phyloP scores from a whole-genome alignment of 2,329 filamentous ascomycete genomes.

The Gremmenia infestans region DNA sequence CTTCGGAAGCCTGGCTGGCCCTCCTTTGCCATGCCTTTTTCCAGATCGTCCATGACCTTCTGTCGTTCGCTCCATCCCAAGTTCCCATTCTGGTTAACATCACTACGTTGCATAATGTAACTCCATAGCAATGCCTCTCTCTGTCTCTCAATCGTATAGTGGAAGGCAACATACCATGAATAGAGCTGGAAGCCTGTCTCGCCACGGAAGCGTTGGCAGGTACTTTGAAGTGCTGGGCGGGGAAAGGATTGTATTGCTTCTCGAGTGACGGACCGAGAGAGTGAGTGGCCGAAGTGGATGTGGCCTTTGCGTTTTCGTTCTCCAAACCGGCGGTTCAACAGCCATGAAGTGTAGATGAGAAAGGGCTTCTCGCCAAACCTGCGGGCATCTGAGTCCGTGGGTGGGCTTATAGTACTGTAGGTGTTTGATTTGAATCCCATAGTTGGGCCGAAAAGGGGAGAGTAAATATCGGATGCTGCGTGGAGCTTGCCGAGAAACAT shows the following conservation, averaged over 20 bases:
- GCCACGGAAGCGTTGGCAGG: constrained; percentile 39
- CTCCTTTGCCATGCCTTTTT: constrained; percentile 34
- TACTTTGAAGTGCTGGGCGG: constrained; percentile 35
- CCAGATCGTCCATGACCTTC: constrained; percentile 33
- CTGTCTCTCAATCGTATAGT: constrained; percentile 41
- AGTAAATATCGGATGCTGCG: constrained; percentile 39
- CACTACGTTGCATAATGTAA: constrained; percentile 37
- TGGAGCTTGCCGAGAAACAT: constrained; percentile 40
- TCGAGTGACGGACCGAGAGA: constrained; percentile 35
- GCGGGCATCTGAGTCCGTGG: constrained; percentile 24
- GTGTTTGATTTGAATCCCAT: constrained; percentile 40
- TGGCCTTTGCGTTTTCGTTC: constrained; percentile 40
- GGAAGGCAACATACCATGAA: constrained; percentile 39
- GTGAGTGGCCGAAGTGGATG: constrained; percentile 39
- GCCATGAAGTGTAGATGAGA: constrained; percentile 40
- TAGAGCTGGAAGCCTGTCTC: constrained; percentile 40
- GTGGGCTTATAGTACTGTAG: constrained; percentile 36
- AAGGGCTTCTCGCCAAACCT: constrained; percentile 41
- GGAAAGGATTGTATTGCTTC: constrained; percentile 40
- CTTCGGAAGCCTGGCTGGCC: constrained; percentile 30
- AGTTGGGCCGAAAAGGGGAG: constrained; percentile 38
- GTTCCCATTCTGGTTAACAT: constrained; percentile 36
- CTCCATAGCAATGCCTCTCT: constrained; percentile 40
- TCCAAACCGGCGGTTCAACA: constrained; percentile 41
- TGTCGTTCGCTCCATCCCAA: constrained; percentile 37